A percentile compares a stretch with the other conserved stretches of the same genome.
These are phyloP conservation scores for Nidula niveotomentosa DNA, from an alignment of 1,284 basidiomycete species.

Conservation along the genomic window DNA sequence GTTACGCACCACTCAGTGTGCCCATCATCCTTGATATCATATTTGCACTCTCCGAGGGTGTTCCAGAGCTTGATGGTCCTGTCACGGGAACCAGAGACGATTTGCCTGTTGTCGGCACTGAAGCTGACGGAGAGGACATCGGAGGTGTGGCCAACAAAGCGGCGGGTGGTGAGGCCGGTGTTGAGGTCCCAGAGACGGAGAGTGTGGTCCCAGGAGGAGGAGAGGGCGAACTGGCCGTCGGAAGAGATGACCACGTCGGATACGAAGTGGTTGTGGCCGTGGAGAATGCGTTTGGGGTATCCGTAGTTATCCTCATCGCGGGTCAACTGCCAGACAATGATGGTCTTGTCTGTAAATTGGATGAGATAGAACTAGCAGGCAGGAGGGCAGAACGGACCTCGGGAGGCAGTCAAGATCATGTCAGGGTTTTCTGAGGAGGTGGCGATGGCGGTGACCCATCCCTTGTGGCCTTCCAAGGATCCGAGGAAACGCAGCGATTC, in stretches of 20 bases:
- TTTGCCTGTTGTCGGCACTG: slow-evolving; percentile 98
- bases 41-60: slow-evolving; percentile 99
- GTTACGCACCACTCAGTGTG: slow-evolving; percentile 88
- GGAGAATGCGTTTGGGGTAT: slow-evolving; percentile 95
- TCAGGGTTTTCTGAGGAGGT: slow-evolving; percentile 97
- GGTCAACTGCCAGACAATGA: slow-evolving; percentile 99
- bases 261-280: slow-evolving; percentile 99
- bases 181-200: slow-evolving; percentile 99
- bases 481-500: slow-evolving; percentile 93
- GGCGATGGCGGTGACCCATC: slow-evolving; percentile 96
- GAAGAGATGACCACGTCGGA: slow-evolving; percentile 99
- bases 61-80: slow-evolving; percentile 99
- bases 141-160: slow-evolving; percentile 98
- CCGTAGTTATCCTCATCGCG: slow-evolving; percentile 94
- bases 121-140: slow-evolving; percentile 98
- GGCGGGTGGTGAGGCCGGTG: slow-evolving; percentile 91
- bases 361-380: slow-evolving; percentile 12
- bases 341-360: slow-evolving; percentile 86
- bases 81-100: slow-evolving; percentile 98
- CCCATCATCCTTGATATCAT: slow-evolving; percentile 99
- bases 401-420: slow-evolving; percentile 95
- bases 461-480: slow-evolving; percentile 92
- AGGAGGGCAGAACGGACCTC: slow-evolving; percentile 62
- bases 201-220: slow-evolving; percentile 99
- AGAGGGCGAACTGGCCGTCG: slow-evolving; percentile 99